Percentiles rank a stretch among this genome's conserved stretches.
These are phyloP conservation scores for Xylariaceae sp. DNA, from an alignment of 2,329 filamentous ascomycete species.

Conservation along the genomic window DNA sequence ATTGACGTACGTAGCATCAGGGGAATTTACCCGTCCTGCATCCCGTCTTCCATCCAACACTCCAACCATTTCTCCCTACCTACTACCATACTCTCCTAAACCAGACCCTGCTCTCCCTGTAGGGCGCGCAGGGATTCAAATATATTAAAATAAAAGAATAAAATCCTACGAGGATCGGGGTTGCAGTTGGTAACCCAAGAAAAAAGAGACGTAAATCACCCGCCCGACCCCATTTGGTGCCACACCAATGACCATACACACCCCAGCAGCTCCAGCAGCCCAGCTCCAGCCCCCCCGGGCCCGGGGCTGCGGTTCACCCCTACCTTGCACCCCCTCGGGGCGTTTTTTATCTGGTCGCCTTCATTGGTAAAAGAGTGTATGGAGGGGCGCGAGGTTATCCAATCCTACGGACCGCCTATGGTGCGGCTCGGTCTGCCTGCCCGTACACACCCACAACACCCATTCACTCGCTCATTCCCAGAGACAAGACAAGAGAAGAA, in stretches of 20 bases:
- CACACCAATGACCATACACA: background rate
- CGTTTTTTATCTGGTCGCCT: background rate
- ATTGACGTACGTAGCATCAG: no score
- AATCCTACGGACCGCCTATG: background rate
- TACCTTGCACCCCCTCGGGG: constrained; percentile 4
- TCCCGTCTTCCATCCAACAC: no score
- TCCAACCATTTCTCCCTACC: no score
- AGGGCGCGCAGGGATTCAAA: no score
- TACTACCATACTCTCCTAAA: no score
- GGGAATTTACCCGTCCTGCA: no score
- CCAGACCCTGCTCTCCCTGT: no score
- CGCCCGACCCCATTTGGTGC: no score
- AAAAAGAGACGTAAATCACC: no score
- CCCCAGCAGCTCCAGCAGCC: background rate
- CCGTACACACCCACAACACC: background rate
- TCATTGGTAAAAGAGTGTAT: background rate
- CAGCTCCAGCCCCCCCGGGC: constrained; percentile 2
- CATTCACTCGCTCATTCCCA: no score
- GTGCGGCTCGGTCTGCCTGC: constrained; percentile 14
- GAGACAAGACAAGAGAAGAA: background rate
- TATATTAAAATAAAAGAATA: background rate
- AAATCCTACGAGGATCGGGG: background rate
- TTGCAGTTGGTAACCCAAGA: constrained; percentile 5
- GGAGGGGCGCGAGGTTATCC: background rate
- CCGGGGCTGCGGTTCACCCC: constrained; percentile 18